Base-by-base conservation (phyloP, 768 basidiomycete genomes). In the Suillus placidus region DNA sequence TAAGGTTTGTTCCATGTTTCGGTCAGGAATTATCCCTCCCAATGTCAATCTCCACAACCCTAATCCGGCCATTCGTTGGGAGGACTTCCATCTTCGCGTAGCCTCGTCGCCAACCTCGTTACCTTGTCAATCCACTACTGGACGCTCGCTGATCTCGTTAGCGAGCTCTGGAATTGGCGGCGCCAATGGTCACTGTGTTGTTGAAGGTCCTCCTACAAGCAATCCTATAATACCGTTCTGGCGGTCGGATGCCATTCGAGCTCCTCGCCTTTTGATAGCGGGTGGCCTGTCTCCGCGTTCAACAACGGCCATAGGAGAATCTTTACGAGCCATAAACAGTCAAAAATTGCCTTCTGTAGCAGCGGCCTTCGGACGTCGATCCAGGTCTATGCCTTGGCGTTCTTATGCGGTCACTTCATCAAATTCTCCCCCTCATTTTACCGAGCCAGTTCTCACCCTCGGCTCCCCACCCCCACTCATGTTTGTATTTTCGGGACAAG, bases 121-220 rank as follows among this genome's bases (percentile, higher is more conserved):
- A 7, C 34, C 34, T 1, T 35, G 47, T 9, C 62, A 52, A 18
- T 57, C 62, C n/a, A 20, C 35, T 16, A 68, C 74, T 1, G 73
- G 81, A 16, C 58, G 34, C 6, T 71, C 76, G 14, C 71, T 83
- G 32, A 76, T 82, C 23, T 79, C 83, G 0, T 76, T 84, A 60
- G 72, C 78, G 1, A 79, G 81, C 63, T 81, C 78, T 23, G 83
- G 83, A 2, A 82, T 84, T 47, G 80, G 82, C 26, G 83, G 83
- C 9, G 75, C 77, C 3, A 82, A 81, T 63, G 83, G 79, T 0
- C 82, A 83, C 62, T 75, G 71, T 23, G 74, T 84, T 30, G 55
- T 83, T 10, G 77, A 82, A 68, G 73, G 72, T 18, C 75, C 80
- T 10, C 52, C 51, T 12, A 18, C 52, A 20, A 37, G 58, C 62